Conservation (phyloP, 495 filamentous ascomycete species). For the Penicillium manginii region DNA sequence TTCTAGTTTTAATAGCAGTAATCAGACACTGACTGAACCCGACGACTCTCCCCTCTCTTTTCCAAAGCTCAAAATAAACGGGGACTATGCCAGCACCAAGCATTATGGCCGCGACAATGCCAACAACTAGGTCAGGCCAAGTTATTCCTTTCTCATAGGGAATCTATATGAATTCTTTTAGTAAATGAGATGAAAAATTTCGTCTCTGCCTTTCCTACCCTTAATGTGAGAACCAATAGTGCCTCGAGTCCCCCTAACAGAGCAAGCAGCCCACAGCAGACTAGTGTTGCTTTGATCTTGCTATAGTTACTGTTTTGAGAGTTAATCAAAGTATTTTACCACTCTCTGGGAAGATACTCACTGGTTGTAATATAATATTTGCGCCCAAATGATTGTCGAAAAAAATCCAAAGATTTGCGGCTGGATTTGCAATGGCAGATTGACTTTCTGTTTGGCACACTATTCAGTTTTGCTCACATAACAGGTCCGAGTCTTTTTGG, state of each 20-base stretch:
- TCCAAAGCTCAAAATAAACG: conserved; percentile 1
- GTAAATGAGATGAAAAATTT: not conserved
- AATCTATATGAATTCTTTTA: not conserved
- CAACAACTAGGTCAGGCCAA: not conserved
- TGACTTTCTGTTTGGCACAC: not conserved
- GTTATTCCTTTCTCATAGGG: conserved; percentile 1
- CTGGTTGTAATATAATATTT: not conserved
- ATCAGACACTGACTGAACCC: not conserved
- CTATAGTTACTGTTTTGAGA: not conserved
- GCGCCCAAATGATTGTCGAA: conserved; percentile 2
- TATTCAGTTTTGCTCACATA: not conserved
- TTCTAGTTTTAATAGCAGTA: not conserved
- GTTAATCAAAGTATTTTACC: not conserved
- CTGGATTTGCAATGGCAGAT: not conserved
- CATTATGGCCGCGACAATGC: not conserved
- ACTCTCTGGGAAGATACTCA: not conserved
- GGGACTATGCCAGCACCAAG: not conserved
- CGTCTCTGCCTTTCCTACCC: not conserved
- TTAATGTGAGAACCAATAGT: not conserved
- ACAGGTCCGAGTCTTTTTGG: not conserved
- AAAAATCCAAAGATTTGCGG: not conserved
- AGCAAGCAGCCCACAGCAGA: not conserved
- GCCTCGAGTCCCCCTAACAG: conserved; percentile 3
- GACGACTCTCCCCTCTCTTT: not conserved
- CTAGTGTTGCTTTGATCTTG: not conserved